Conservation (phyloP, 805 yeast genomes). For the Zygoascus ofunaensis region DNA sequence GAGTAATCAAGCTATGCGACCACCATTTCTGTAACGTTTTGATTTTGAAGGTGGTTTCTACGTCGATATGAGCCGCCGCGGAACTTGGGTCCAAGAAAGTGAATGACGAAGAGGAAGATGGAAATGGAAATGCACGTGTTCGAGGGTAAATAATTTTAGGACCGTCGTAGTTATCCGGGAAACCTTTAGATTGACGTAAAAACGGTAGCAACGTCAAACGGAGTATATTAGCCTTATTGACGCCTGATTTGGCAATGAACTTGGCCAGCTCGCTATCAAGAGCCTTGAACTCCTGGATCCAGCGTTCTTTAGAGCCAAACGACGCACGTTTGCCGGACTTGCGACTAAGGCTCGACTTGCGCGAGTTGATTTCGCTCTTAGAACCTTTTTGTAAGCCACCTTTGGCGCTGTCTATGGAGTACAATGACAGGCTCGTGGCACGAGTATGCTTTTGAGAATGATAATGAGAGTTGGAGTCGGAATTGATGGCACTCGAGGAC, state of each 20-base stretch:
- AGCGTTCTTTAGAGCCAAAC: slow-evolving; percentile 2
- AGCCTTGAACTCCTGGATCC: slow-evolving; percentile 19
- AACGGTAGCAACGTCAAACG: slow-evolving; percentile 36
- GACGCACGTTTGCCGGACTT: slow-evolving; percentile 6
- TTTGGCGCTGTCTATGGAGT: slow-evolving; percentile 4
- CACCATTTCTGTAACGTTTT: slow-evolving; percentile 32
- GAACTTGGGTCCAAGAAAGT: slow-evolving; percentile 2
- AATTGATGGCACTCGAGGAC: not conserved
- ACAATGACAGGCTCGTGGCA: slow-evolving; percentile 2
- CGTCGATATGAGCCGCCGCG: slow-evolving; percentile 5
- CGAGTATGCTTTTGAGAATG: not conserved
- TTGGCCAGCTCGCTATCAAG: slow-evolving; percentile 24
- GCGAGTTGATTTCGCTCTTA: not conserved
- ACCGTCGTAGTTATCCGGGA: slow-evolving; percentile 5
- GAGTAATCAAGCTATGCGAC: slow-evolving; percentile 26
- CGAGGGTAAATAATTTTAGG: not conserved
- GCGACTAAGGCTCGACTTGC: slow-evolving; percentile 5
- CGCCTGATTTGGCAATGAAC: slow-evolving; percentile 24
- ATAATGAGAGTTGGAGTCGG: slow-evolving; percentile 4
- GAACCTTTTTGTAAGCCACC: not conserved
- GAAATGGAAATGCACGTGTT: not conserved
- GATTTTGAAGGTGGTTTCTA: slow-evolving; percentile 17
- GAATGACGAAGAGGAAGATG: not conserved
- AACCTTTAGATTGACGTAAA: slow-evolving; percentile 23
- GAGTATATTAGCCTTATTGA: slow-evolving; percentile 30